A percentile compares a stretch with the other conserved stretches of the same genome.
Conservation (phyloP, 768 basidiomycete genomes). For the Suillus hirtellus region DNA sequence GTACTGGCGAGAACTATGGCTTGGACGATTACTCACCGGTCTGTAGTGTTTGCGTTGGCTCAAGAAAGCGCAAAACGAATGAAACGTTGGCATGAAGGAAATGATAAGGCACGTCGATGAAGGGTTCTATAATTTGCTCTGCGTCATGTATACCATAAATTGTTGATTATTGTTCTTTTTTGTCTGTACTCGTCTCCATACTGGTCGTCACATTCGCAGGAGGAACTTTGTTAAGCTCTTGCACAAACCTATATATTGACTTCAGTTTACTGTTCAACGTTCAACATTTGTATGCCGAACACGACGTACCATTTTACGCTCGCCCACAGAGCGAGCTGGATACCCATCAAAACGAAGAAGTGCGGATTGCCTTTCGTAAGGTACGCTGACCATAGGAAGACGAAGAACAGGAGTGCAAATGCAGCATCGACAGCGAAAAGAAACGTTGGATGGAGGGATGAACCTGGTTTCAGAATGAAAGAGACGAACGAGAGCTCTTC, state of each 20-base stretch:
- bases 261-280: constrained; percentile 4
- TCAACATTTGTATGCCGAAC: constrained; percentile 6
- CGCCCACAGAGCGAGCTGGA: constrained; percentile 72
- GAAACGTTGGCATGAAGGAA: constrained; percentile 85
- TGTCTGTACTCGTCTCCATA: constrained; percentile 17
- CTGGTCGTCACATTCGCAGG: constrained; percentile 11
- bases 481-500: constrained; percentile 42
- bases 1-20: constrained; percentile 27
- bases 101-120: constrained; percentile 54
- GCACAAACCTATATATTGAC: constrained; percentile 55
- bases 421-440: constrained; percentile 62
- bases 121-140: background rate
- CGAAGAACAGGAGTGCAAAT: constrained; percentile 56
- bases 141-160: constrained; percentile 10
- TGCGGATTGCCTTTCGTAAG: constrained; percentile 68
- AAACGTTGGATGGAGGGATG: constrained; percentile 72
- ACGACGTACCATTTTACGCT: constrained; percentile 74
- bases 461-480: constrained; percentile 70
- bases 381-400: constrained; percentile 59
- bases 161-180: constrained; percentile 25
- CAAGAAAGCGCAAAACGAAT: constrained; percentile 78
- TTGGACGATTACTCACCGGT: constrained; percentile 13
- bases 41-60: constrained; percentile 78
- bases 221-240: constrained; percentile 52
- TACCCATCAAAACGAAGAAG: constrained; percentile 61